Conservation (phyloP, 2,329 filamentous ascomycete species). For the Phaeoacremonium minimum region DNA sequence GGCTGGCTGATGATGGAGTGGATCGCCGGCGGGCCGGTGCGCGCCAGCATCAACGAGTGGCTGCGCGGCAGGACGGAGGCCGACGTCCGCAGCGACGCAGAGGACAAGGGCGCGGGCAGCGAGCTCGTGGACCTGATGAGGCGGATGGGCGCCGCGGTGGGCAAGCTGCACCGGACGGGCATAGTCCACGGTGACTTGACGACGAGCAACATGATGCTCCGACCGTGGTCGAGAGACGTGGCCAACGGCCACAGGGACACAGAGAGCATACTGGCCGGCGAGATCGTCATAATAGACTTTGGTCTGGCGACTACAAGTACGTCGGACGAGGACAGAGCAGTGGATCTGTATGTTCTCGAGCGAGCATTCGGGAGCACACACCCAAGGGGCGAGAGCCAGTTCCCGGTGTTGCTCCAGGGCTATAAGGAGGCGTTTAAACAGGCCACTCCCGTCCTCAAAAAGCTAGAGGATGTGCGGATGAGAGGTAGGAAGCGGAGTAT, state of each 20-base stretch:
- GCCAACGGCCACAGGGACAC: slow-evolving; percentile 13
- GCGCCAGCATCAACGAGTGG: slow-evolving; percentile 65
- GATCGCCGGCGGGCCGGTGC: slow-evolving; percentile 70
- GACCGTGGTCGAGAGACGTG: slow-evolving; percentile 27
- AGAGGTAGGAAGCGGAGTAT: slow-evolving; percentile 95
- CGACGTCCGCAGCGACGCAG: slow-evolving; percentile 12
- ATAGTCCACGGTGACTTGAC: slow-evolving; percentile 94
- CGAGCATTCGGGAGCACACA: slow-evolving; percentile 93
- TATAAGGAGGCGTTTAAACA: slow-evolving; percentile 76
- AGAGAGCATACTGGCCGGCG: slow-evolving; percentile 50
- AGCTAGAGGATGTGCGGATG: slow-evolving; percentile 87
- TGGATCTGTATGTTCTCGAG: slow-evolving; percentile 94
- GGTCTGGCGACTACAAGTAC: slow-evolving; percentile 78
- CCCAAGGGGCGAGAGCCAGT: slow-evolving; percentile 75
- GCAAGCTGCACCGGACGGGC: slow-evolving; percentile 74
- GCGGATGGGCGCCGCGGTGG: slow-evolving; percentile 67
- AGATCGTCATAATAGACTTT: slow-evolving; percentile 91
- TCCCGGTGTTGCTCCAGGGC: slow-evolving; percentile 66
- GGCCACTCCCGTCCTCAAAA: slow-evolving; percentile 68
- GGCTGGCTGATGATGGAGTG: slow-evolving; percentile 84
- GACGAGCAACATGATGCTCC: slow-evolving; percentile 92
- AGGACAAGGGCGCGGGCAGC: slow-evolving; percentile 35
- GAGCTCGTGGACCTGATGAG: slow-evolving; percentile 61
- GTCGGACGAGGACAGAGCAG: slow-evolving; percentile 88
- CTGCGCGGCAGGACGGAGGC: slow-evolving; percentile 39